phyloP scores from a whole-genome alignment of 371 early-diverging fungal species.

The Smittium mucronatum region DNA sequence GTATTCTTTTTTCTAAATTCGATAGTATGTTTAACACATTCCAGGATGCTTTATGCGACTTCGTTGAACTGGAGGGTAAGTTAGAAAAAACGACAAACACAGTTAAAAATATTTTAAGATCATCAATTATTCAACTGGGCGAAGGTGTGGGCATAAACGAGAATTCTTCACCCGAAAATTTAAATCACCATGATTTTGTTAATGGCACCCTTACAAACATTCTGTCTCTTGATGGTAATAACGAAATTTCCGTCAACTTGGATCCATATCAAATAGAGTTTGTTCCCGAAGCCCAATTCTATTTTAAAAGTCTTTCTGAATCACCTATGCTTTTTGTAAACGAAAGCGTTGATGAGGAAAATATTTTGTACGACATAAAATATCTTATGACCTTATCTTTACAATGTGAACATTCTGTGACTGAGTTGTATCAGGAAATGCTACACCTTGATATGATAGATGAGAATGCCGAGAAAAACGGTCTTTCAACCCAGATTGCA shows the following conservation, averaged over 20 bases:
- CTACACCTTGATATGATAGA: slow-evolving; percentile 11
- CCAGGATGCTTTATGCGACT: slow-evolving; percentile 14
- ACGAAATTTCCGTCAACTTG: background rate
- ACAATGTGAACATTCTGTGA: slow-evolving; percentile 29
- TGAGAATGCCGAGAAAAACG: slow-evolving; percentile 9
- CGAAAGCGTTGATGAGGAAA: slow-evolving; percentile 15
- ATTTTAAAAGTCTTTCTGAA: slow-evolving; percentile 19
- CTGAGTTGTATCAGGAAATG: slow-evolving; percentile 18
- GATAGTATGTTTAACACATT: slow-evolving; percentile 26
- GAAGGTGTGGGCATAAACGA: too few relatives aligned
- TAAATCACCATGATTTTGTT: background rate
- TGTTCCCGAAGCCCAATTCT: slow-evolving; percentile 27
- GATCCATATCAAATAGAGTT: slow-evolving; percentile 13
- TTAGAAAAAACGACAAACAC: background rate
- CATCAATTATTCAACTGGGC: background rate
- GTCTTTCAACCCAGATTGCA: background rate
- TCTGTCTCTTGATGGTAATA: background rate
- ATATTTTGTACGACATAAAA: slow-evolving; percentile 25
- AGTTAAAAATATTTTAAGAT: background rate
- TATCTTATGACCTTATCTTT: slow-evolving; percentile 28
- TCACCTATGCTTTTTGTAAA: slow-evolving; percentile 29
- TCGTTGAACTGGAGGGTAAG: background rate
- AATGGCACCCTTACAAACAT: background rate
- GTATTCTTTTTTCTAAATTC: slow-evolving; percentile 22
- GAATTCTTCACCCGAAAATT: background rate